Percentiles rank a stretch among this genome's conserved stretches.
phyloP scores from a whole-genome alignment of 2,329 filamentous ascomycete genomes.

The Sporothrix variecibatus region DNA sequence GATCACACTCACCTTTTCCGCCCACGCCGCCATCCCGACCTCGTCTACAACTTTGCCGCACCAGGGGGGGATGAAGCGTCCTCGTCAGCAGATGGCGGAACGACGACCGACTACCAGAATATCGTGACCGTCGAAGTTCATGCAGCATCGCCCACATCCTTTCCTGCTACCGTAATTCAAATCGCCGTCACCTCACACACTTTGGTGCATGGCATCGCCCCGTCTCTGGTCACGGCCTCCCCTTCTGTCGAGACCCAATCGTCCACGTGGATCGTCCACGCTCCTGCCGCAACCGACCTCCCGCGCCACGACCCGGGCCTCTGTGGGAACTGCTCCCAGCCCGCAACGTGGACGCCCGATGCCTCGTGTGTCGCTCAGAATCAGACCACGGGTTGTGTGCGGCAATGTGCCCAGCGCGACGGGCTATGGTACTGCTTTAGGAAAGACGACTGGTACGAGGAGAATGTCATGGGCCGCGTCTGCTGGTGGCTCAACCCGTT shows the following conservation, averaged over 20 bases:
- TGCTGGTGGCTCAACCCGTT: slow-evolving; percentile 19
- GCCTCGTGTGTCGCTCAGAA: background rate
- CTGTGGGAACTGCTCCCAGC: slow-evolving; percentile 20
- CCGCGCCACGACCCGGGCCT: background rate
- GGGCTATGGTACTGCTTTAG: slow-evolving; percentile 17
- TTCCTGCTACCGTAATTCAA: slow-evolving; percentile 17
- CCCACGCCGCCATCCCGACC: background rate
- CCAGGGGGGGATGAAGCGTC: background rate
- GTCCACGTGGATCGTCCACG: background rate
- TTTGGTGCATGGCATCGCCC: background rate
- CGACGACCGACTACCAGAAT: slow-evolving; percentile 18
- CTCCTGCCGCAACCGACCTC: background rate
- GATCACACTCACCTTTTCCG: slow-evolving; percentile 19
- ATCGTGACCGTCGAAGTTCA: slow-evolving; percentile 16
- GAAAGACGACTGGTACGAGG: slow-evolving; percentile 15
- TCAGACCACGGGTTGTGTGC: slow-evolving; percentile 20
- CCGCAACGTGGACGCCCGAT: background rate
- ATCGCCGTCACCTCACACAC: slow-evolving; percentile 15
- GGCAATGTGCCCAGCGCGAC: slow-evolving; percentile 22
- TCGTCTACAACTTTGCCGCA: slow-evolving; percentile 14
- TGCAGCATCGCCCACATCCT: background rate
- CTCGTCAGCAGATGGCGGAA: background rate
- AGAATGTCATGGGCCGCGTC: slow-evolving; percentile 21
- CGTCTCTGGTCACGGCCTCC: background rate
- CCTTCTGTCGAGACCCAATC: background rate